These are phyloP conservation scores for Endoconidiophora polonica DNA, from an alignment of 2,329 filamentous ascomycete genomes.

Conservation along the genomic window DNA sequence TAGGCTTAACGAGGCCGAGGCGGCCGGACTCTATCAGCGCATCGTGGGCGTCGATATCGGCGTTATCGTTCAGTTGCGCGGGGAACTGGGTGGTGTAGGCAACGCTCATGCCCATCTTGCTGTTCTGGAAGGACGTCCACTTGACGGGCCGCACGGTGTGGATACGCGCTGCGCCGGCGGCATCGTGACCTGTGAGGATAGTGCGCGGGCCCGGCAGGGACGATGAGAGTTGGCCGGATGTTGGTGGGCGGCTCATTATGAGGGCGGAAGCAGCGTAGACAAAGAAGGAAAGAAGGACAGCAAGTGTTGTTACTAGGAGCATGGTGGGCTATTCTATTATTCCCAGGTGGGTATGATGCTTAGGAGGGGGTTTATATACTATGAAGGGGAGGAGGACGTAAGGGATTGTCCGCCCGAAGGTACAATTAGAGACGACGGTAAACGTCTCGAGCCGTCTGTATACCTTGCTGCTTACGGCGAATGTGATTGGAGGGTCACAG, in stretches of 20 bases:
- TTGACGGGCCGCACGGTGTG: conserved; percentile 13
- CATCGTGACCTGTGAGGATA: conserved; percentile 12
- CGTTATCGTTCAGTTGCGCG: conserved; percentile 23
- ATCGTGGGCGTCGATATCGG: conserved; percentile 25
- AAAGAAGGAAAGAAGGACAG: conserved; percentile 1
- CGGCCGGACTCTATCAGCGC: conserved; percentile 18
- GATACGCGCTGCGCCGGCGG: conserved; percentile 13
- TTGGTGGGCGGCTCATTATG: conserved; percentile 7
- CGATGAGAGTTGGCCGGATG: conserved; percentile 7
- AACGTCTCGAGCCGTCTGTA: no score
- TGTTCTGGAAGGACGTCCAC: conserved; percentile 18
- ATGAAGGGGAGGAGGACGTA: background rate
- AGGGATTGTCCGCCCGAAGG: background rate
- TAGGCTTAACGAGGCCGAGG: conserved; percentile 18
- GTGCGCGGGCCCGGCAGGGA: conserved; percentile 10
- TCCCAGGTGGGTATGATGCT: background rate
- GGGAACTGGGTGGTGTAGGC: conserved; percentile 28
- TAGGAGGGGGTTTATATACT: conserved; percentile 1
- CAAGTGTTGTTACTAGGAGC: conserved; percentile 8
- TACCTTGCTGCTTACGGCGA: no score
- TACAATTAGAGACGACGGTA: no score
- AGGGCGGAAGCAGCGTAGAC: conserved; percentile 2
- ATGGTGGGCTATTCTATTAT: background rate
- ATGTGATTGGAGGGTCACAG: no score
- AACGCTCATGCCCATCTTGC: conserved; percentile 23